Evolutionary conservation across 352 stramenopile species (phyloP), one percentile per base, ranked within the genome.

Genomic region (Globisporangium splendens): DNA sequence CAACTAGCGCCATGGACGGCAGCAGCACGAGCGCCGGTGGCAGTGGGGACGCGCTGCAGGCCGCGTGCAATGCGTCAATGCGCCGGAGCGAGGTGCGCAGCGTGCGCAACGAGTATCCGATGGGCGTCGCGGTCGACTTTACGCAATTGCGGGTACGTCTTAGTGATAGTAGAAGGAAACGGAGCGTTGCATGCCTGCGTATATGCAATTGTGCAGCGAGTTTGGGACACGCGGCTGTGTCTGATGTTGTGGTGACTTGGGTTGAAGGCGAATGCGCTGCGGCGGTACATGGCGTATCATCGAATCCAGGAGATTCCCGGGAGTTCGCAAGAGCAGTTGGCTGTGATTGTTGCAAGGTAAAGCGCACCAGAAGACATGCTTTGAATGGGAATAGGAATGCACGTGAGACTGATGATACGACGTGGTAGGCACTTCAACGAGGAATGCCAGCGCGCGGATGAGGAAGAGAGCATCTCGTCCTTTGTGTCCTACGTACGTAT

Each of bases 361-460:
- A 17, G 7, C 7, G 6, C 6, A 50, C 10, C 3, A 50, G 10
- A 13, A 31, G 1, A 13, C 46, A 5, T 5, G 24, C 24, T 31
- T 31, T 31, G 24, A 31, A 5, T 31, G 5, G 5, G 24, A 31
- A n/a, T n/a, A n/a, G n/a, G n/a, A n/a, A n/a, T n/a, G n/a, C n/a
- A n/a, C n/a, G n/a, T n/a, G n/a, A n/a, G n/a, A n/a, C n/a, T n/a
- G n/a, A n/a, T n/a, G n/a, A n/a, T n/a, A n/a, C n/a, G n/a, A n/a
- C n/a, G n/a, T n/a, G n/a, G 20, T 52, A 89, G 82, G 31, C 83
- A 90, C 62, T 90, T 91, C 56, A 76, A 73, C 17, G 64, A 88
- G n/a, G 75, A 77, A 46, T 86, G 80, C 63, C 73, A 86, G 46
- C 72, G 68, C 22, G 61, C 76, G 4, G 77, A 93, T 43, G 83